These are phyloP conservation scores for Gyrodon lividus DNA, from an alignment of 768 basidiomycete species.

Conservation along the genomic window DNA sequence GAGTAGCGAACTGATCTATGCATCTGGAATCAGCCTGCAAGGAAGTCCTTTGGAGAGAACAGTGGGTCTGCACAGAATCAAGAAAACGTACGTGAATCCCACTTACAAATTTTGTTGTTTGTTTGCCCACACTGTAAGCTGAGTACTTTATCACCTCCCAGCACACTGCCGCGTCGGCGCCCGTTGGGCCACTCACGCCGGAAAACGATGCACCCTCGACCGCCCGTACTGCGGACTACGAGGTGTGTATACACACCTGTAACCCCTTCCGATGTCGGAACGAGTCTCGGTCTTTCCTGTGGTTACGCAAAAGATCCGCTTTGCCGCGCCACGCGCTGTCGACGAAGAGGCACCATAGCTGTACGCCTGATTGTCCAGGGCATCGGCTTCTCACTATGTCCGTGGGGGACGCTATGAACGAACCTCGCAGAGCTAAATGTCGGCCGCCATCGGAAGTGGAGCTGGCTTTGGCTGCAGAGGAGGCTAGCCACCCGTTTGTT, in stretches of 20 bases:
- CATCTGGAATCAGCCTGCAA: constrained; percentile 4
- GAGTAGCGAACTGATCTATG: neutral
- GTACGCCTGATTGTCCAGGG: constrained; percentile 21
- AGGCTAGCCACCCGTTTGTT: neutral
- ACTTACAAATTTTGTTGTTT: neutral
- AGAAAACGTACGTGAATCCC: constrained; percentile 13
- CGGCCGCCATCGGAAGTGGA: constrained; percentile 22
- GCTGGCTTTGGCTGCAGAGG: constrained; percentile 14
- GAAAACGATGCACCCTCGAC: neutral
- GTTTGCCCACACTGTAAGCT: neutral
- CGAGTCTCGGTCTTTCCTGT: constrained; percentile 26
- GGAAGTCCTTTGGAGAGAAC: constrained; percentile 5
- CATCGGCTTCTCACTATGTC: constrained; percentile 19
- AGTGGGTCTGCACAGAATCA: neutral
- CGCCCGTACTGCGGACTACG: constrained; percentile 13
- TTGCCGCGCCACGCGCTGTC: constrained; percentile 28
- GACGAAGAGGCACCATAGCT: constrained; percentile 18
- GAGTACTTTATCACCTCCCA: neutral
- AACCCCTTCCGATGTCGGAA: constrained; percentile 24
- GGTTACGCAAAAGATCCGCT: constrained; percentile 19
- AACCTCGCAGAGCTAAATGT: constrained; percentile 23
- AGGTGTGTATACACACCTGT: constrained; percentile 29
- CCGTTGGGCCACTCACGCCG: constrained; percentile 3
- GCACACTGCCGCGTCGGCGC: neutral
- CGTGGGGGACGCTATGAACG: constrained; percentile 14